Evolutionary conservation across 768 basidiomycete species (phyloP).

Genomic region (Lepiota venenata): DNA sequence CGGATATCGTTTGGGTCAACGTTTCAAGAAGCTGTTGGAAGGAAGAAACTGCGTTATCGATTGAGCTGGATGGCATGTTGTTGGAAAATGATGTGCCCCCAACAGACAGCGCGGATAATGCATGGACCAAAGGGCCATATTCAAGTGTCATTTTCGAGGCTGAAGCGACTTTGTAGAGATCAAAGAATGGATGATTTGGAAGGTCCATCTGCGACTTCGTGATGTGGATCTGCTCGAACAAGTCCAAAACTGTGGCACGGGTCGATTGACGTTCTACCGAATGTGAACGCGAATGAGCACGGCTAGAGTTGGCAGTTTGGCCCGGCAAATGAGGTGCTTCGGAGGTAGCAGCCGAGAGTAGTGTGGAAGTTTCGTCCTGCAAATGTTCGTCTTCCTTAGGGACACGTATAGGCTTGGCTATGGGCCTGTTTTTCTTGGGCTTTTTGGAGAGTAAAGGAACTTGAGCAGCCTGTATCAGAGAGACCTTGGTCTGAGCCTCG

Average conservation of each 20-base stretch:
- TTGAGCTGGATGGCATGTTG: constrained; percentile 83
- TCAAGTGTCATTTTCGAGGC: constrained; percentile 80
- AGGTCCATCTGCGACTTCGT: constrained; percentile 63
- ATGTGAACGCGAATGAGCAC: constrained; percentile 57
- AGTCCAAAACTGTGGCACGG: constrained; percentile 54
- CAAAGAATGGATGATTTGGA: constrained; percentile 72
- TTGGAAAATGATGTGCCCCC: constrained; percentile 83
- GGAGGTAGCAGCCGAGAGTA: constrained; percentile 42
- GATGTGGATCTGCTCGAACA: constrained; percentile 66
- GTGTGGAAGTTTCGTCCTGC: constrained; percentile 37
- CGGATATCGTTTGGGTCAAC: constrained; percentile 86
- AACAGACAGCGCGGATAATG: constrained; percentile 80
- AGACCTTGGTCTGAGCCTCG: constrained; percentile 55
- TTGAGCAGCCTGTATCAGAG: constrained; percentile 72
- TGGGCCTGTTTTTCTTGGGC: constrained; percentile 78
- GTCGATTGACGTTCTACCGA: constrained; percentile 47
- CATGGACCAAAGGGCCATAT: constrained; percentile 83
- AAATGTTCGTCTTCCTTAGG: constrained; percentile 51
- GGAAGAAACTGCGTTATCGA: constrained; percentile 86
- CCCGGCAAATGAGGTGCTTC: constrained; percentile 41
- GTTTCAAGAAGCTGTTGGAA: constrained; percentile 89
- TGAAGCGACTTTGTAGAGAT: constrained; percentile 64
- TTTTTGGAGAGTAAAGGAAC: constrained; percentile 78
- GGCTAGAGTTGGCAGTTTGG: constrained; percentile 40
- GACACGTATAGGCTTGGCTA: constrained; percentile 53